Percentiles rank a stretch among this genome's conserved stretches.
These are phyloP conservation scores for Phytopythium helicoides DNA, from an alignment of 352 stramenopile species.

Conservation along the genomic window DNA sequence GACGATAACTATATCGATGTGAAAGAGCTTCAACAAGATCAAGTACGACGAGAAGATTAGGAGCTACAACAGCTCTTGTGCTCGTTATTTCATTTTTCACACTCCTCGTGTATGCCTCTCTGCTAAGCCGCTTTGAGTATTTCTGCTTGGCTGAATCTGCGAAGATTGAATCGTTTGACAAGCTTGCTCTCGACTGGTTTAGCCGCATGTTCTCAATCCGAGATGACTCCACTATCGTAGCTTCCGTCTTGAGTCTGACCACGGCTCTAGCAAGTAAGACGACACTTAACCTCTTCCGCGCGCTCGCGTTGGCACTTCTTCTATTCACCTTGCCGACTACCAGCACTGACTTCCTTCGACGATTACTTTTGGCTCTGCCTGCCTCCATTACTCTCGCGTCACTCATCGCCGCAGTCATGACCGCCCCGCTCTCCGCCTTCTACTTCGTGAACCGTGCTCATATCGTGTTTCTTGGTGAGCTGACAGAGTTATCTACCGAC, in stretches of 20 bases:
- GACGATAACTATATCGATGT: slow-evolving; percentile 79
- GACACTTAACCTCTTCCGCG: slow-evolving; percentile 57
- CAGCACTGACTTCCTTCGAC: slow-evolving; percentile 35
- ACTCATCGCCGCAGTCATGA: slow-evolving; percentile 33
- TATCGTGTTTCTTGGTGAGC: slow-evolving; percentile 21
- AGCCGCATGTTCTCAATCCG: slow-evolving; percentile 1
- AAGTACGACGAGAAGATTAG: slow-evolving; percentile 42
- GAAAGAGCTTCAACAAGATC: slow-evolving; percentile 57
- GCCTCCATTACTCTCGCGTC: slow-evolving; percentile 34
- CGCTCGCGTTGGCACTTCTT: slow-evolving; percentile 43
- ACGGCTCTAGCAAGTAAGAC: slow-evolving; percentile 41
- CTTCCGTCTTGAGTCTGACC: no score
- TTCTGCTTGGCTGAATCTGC: slow-evolving; percentile 40
- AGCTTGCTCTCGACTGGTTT: slow-evolving; percentile 24
- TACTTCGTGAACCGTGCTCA: slow-evolving; percentile 53
- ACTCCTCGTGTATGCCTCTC: slow-evolving; percentile 50
- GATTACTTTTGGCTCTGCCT: slow-evolving; percentile 34
- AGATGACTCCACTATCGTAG: no score
- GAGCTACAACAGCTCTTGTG: slow-evolving; percentile 30
- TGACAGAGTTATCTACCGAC: slow-evolving; percentile 25
- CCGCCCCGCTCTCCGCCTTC: slow-evolving; percentile 47
- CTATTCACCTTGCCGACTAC: slow-evolving; percentile 56
- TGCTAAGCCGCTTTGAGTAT: slow-evolving; percentile 56
- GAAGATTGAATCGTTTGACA: slow-evolving; percentile 26
- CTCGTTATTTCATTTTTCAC: slow-evolving; percentile 46